Conservation (phyloP, 1,284 basidiomycete species). For the Leccinum angustisporum region DNA sequence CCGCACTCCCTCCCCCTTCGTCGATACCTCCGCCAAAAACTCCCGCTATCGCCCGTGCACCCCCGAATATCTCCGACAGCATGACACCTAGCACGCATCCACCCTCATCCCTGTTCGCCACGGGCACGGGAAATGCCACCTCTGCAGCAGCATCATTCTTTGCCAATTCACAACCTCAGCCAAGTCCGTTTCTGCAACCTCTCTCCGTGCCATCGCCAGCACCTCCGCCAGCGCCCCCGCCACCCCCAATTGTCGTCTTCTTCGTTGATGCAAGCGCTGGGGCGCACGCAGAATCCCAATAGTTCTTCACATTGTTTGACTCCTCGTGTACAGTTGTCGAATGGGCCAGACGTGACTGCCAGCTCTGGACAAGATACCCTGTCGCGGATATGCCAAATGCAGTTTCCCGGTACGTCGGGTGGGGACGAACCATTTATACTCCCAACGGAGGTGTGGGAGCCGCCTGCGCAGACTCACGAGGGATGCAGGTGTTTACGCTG, state of each 20-base stretch:
- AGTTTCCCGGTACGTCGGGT: constrained; percentile 25
- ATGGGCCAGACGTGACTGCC: constrained; percentile 17
- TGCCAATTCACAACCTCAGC: constrained; percentile 27
- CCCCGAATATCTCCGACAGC: constrained; percentile 22
- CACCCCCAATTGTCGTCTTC: constrained; percentile 19
- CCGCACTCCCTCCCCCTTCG: constrained; percentile 15
- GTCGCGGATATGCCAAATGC: constrained; percentile 28
- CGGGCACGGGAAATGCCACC: constrained; percentile 14
- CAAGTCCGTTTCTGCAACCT: constrained; percentile 32
- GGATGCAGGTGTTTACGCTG: constrained; percentile 81
- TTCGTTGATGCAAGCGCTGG: constrained; percentile 28
- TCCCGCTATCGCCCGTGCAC: constrained; percentile 14
- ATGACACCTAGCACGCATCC: constrained; percentile 37
- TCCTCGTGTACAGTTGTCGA: constrained; percentile 38
- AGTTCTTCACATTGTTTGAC: constrained; percentile 15
- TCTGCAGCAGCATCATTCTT: constrained; percentile 20
- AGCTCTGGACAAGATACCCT: constrained; percentile 17
- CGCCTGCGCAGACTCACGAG: constrained; percentile 44
- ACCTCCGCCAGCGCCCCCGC: constrained; percentile 6
- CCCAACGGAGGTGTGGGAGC: constrained; percentile 33
- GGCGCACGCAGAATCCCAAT: constrained; percentile 15
- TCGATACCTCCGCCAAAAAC: constrained; percentile 26
- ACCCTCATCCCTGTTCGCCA: constrained; percentile 28
- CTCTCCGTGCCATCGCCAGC: constrained; percentile 18
- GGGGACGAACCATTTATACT: constrained; percentile 42